Conservation (phyloP, 352 stramenopile genomes). For the Globisporangium heterothallicum region DNA sequence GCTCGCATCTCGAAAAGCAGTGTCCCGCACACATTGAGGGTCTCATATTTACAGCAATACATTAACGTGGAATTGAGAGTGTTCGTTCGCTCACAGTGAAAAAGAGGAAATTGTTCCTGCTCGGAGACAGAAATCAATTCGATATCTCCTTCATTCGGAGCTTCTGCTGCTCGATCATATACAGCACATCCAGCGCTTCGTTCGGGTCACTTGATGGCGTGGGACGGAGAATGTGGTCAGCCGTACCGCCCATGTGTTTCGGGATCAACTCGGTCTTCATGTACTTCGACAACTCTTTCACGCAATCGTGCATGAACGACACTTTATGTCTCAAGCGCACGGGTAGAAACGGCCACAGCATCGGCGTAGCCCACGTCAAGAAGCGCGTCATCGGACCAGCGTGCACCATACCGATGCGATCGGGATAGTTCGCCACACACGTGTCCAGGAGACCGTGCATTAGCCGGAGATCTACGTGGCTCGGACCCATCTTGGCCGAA, state of each 20-base stretch:
- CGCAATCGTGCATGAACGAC: conserved; percentile 55
- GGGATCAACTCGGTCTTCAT: conserved; percentile 55
- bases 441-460: conserved; percentile 60
- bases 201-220: conserved; percentile 14
- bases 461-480: conserved; percentile 49
- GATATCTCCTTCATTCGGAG: conserved; percentile 30
- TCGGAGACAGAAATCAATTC: neutral
- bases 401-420: conserved; percentile 57
- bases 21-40: neutral
- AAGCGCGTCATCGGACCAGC: conserved; percentile 51
- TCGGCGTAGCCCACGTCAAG: conserved; percentile 40
- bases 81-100: neutral
- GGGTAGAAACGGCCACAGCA: conserved; percentile 59
- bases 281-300: conserved; percentile 47
- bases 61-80: neutral
- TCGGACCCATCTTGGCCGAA: conserved; percentile 35
- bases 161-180: conserved; percentile 54
- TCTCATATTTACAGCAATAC: neutral
- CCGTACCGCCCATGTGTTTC: conserved; percentile 38
- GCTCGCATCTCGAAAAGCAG: neutral
- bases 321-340: conserved; percentile 44
- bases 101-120: conserved; percentile 3
- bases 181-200: conserved; percentile 39
- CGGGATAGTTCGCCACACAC: conserved; percentile 60
- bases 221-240: conserved; percentile 32